Evolutionary conservation across 495 filamentous ascomycete genomes (phyloP).

Genomic region (Hyphodiscus hymeniophilus): DNA sequence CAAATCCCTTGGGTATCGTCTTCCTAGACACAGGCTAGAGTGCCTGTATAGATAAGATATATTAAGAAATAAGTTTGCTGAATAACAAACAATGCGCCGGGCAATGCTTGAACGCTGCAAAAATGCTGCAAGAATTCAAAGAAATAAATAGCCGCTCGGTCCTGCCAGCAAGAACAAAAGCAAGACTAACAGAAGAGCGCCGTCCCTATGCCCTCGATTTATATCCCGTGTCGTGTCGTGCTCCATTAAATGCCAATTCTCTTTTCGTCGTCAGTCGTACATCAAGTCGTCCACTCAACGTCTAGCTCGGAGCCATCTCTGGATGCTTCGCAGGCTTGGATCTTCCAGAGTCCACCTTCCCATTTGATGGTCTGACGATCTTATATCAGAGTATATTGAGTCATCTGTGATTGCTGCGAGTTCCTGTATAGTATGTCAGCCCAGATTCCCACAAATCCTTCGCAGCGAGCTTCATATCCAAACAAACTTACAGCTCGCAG

Average conservation of each 20-base stretch:
- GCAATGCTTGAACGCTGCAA: not conserved
- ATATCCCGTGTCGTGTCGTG: not conserved
- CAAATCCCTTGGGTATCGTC: not conserved
- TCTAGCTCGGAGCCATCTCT: slow-evolving; percentile 41
- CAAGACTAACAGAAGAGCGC: not conserved
- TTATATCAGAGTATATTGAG: slow-evolving; percentile 54
- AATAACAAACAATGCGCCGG: not conserved
- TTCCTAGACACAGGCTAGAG: not conserved
- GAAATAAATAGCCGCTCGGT: not conserved
- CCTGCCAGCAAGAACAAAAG: slow-evolving; percentile 1
- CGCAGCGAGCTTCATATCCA: not conserved
- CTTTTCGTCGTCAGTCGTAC: not conserved
- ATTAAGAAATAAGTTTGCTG: not conserved
- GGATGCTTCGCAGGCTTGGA: slow-evolving; percentile 44
- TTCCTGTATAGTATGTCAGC: slow-evolving; percentile 40
- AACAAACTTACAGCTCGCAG: slow-evolving; percentile 50
- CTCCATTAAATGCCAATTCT: slow-evolving; percentile 2
- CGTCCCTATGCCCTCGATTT: slow-evolving; percentile 2
- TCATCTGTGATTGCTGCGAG: slow-evolving; percentile 61
- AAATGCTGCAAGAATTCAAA: not conserved
- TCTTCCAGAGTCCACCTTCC: slow-evolving; percentile 72
- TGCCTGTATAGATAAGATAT: slow-evolving; percentile 1
- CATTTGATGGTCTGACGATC: slow-evolving; percentile 52
- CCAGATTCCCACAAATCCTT: not conserved
- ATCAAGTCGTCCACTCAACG: slow-evolving; percentile 12